Base-by-base conservation (phyloP, 1,284 basidiomycete genomes). In the Cryptococcus deneoformans region DNA sequence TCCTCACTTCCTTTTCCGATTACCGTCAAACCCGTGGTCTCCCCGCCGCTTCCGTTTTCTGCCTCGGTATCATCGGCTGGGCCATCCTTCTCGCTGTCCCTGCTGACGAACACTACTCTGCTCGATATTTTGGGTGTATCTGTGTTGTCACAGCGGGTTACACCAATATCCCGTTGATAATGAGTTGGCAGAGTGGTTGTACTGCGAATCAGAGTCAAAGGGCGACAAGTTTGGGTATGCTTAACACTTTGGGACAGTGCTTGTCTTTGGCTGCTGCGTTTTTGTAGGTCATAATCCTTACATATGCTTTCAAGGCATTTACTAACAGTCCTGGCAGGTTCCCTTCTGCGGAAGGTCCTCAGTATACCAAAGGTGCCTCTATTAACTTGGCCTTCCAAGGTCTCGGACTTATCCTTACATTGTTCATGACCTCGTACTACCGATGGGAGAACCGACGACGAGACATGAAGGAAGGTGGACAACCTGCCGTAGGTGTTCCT, bases 1-100 rank as follows among this genome's bases (percentile, higher is more conserved):
- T 80, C 4, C 80, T 86, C 51, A 86, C 86, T 1, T 85, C 83
- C 60, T 75, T 79, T 20, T 92, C 90, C 5, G 91, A 94, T 75
- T 80, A 83, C 52, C 68, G 84, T 6, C 89, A 90, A 73, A 84
- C 78, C 52, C 84, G 90, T 57, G 91, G 69, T 39, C 53, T 79
- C 34, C 73, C 71, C 35, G 68, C 73, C 43, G 71, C 73, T 29
- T 45, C 47, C 34, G 76, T 79, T 36, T 80, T 79, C 63, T 39
- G 62, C 10, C 65, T 80, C 50, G 78, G 77, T 29, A 65, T 79
- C 46, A 57, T 78, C 46, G 79, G 79, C 11, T 80, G 79, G 77
- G 63, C 69, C 0, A 64, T 80, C n/a, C 69, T 80, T 3, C 60
- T 75, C 34, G 38, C 63, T 14, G 66, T 80, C 20, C 61, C 64